Evolutionary conservation across 2,329 filamentous ascomycete species (phyloP).

Genomic region (Fusarium succisae): DNA sequence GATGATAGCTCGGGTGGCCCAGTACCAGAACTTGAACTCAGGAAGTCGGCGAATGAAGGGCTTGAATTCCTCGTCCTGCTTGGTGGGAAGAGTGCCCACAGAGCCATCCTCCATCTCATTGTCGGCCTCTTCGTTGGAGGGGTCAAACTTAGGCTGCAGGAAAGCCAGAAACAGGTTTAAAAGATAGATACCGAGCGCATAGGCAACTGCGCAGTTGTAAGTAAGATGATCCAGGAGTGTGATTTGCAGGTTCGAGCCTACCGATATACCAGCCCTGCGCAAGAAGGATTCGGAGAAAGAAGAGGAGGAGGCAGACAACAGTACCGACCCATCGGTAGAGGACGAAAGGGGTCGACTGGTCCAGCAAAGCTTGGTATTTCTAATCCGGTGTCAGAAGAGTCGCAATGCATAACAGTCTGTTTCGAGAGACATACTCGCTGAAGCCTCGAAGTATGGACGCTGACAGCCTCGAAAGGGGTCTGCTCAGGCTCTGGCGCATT

Average conservation of each 20-base stretch:
- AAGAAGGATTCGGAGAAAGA: constrained; percentile 88
- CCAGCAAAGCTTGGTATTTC: constrained; percentile 94
- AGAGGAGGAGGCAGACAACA: constrained; percentile 76
- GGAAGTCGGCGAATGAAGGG: constrained; percentile 96
- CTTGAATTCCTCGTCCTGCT: constrained; percentile 96
- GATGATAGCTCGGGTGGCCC: constrained; percentile 84
- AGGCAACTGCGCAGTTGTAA: constrained; percentile 74
- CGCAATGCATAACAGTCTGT: neutral
- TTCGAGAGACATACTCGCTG: constrained; percentile 68
- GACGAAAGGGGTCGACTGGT: constrained; percentile 90
- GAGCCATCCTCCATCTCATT: constrained; percentile 96
- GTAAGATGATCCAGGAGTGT: neutral
- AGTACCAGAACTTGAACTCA: constrained; percentile 99
- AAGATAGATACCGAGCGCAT: constrained; percentile 97
- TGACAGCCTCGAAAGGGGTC: constrained; percentile 91
- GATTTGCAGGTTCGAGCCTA: constrained; percentile 53
- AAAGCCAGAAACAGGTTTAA: constrained; percentile 99
- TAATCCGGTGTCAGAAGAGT: constrained; percentile 50
- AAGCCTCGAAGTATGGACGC: constrained; percentile 81
- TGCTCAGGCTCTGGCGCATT: constrained; percentile 87
- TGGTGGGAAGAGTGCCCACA: constrained; percentile 84
- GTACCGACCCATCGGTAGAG: constrained; percentile 92
- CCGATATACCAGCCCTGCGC: constrained; percentile 99
- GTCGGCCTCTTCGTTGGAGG: constrained; percentile 88
- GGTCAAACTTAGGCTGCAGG: constrained; percentile 98